A percentile compares a stretch with the other conserved stretches of the same genome.
These are phyloP conservation scores for Botrytis galanthina DNA, from an alignment of 2,329 filamentous ascomycete genomes.

Conservation along the genomic window DNA sequence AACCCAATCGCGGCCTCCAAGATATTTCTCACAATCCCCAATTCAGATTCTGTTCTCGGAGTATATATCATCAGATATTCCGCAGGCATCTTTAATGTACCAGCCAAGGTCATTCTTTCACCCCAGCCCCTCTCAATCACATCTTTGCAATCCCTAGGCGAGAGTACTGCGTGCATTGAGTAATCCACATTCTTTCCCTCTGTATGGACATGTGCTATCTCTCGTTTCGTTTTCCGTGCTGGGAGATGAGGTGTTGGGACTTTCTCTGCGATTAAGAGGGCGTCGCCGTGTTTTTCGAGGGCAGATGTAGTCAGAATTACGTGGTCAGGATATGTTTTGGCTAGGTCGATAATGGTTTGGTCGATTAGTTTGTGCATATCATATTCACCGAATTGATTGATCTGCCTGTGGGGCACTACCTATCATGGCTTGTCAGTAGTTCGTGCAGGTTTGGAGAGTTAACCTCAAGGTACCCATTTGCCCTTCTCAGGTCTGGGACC, in stretches of 20 bases:
- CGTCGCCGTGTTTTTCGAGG: conserved; percentile 30
- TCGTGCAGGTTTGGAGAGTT: not conserved
- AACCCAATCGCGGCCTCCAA: conserved; percentile 31
- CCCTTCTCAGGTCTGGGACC: conserved; percentile 27
- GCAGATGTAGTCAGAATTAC: conserved; percentile 28
- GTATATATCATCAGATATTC: conserved; percentile 33
- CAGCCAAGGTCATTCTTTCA: conserved; percentile 31
- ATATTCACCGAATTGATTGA: conserved; percentile 24
- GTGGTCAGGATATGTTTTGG: conserved; percentile 21
- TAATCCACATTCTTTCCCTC: conserved; percentile 28
- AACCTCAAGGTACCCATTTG: conserved; percentile 22
- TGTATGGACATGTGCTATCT: conserved; percentile 32
- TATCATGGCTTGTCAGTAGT: conserved; percentile 18
- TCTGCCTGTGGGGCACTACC: conserved; percentile 31
- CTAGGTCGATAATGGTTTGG: conserved; percentile 14
- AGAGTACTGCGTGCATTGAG: conserved; percentile 30
- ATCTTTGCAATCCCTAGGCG: conserved; percentile 32
- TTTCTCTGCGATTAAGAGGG: conserved; percentile 26
- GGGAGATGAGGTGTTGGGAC: conserved; percentile 27
- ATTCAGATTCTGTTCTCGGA: conserved; percentile 29
- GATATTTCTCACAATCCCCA: conserved; percentile 28
- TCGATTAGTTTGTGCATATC: conserved; percentile 26
- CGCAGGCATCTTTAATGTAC: conserved; percentile 28
- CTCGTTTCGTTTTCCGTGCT: conserved; percentile 26
- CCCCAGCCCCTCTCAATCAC: conserved; percentile 33